Evolutionary conservation across 129 eudicot genomes (phyloP).

Genomic region (Pseudognaphalium luteoalbum): DNA sequence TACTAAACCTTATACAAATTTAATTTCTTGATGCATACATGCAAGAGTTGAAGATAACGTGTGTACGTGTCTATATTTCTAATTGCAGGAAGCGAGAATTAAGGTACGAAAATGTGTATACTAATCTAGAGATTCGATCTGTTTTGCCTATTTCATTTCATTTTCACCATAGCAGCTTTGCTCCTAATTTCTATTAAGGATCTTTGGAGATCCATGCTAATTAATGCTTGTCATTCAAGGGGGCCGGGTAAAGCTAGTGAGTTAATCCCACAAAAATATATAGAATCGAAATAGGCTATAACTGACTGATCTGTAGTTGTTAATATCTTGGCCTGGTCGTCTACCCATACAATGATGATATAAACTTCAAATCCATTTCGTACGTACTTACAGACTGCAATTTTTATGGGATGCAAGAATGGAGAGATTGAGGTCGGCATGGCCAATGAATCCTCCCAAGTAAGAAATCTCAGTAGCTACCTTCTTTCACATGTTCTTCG

Average conservation of each 20-base stretch:
- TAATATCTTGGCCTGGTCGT: background rate
- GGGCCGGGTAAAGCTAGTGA: background rate
- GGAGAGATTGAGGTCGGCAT: conserved; percentile 93
- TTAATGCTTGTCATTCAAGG: background rate
- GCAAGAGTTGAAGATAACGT: conserved; percentile 30
- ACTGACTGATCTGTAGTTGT: background rate
- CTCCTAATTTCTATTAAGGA: background rate
- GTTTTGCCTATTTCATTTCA: background rate
- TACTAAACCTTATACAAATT: background rate
- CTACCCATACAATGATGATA: conserved; percentile 9
- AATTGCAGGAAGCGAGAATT: conserved; percentile 79
- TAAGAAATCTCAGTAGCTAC: conserved; percentile 22
- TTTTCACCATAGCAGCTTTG: background rate
- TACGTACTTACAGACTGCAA: conserved; percentile 44
- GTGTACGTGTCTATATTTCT: background rate
- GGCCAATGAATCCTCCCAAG: conserved; percentile 49
- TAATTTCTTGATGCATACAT: background rate
- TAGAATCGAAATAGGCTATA: conserved; percentile 2
- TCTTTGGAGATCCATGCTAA: background rate
- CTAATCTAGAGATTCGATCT: background rate
- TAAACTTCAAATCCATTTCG: conserved; percentile 4
- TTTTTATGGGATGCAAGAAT: conserved; percentile 68
- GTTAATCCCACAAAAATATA: background rate
- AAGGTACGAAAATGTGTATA: conserved; percentile 48
- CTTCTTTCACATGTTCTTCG: background rate